Evolutionary conservation across 345 rosid species (phyloP).

Genomic region (Limnanthes douglasii): DNA sequence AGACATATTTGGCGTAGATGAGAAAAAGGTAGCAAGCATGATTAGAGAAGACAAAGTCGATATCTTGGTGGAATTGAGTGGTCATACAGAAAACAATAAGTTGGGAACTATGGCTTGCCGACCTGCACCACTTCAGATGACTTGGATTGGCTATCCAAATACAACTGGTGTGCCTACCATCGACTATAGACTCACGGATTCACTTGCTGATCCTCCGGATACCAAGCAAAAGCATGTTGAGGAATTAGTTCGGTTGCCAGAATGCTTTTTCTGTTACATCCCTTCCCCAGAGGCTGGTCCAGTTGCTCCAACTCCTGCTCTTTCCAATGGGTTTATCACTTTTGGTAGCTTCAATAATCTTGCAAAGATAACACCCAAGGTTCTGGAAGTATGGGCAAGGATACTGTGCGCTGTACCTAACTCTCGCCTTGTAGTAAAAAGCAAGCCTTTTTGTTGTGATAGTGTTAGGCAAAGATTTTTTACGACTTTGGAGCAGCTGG

Average conservation of each 20-base stretch:
- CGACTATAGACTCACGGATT: conserved; percentile 94
- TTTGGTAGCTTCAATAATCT: conserved; percentile 99
- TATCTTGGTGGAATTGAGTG: conserved; percentile 95
- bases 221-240: conserved; percentile 86
- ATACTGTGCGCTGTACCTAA: conserved; percentile 95
- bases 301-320: conserved; percentile 79
- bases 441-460: conserved; percentile 98
- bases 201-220: conserved; percentile 78
- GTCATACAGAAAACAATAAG: conserved; percentile 98
- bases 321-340: conserved; percentile 87
- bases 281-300: conserved; percentile 99
- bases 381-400: conserved; percentile 96
- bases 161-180: conserved; percentile 93
- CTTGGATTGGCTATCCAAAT: conserved; percentile 99
- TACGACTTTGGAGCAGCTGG: conserved; percentile 70
- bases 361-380: conserved; percentile 98
- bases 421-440: conserved; percentile 93
- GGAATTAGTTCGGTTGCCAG: conserved; percentile 82
- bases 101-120: conserved; percentile 98
- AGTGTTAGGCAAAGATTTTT: conserved; percentile 88
- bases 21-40: conserved; percentile 90
- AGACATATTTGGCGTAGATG: conserved; percentile 88
- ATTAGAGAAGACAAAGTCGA: conserved; percentile 87
- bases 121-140: conserved; percentile 98
- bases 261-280: conserved; percentile 89